phyloP scores from a whole-genome alignment of 495 filamentous ascomycete genomes.

The Hyphodiscus hymeniophilus region DNA sequence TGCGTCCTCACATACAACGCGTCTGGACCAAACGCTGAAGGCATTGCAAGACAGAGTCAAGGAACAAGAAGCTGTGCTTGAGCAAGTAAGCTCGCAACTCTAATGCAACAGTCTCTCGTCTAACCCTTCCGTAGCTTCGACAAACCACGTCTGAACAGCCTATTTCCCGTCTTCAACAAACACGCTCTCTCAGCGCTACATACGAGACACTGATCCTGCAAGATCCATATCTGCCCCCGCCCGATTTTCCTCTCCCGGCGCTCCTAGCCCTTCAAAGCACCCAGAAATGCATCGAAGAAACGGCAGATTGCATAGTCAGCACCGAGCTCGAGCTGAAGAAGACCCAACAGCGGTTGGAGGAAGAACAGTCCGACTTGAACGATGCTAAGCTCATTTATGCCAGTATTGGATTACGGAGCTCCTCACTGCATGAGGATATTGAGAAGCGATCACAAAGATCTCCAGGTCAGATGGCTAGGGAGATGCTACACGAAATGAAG shows the following conservation, averaged over 20 bases:
- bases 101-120: background rate
- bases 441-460: slow-evolving; percentile 49
- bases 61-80: slow-evolving; percentile 55
- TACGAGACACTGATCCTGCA: slow-evolving; percentile 53
- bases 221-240: slow-evolving; percentile 54
- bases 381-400: slow-evolving; percentile 46
- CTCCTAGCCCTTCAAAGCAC: slow-evolving; percentile 62
- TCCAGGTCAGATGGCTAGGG: slow-evolving; percentile 49
- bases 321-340: slow-evolving; percentile 45
- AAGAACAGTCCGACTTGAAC: slow-evolving; percentile 50
- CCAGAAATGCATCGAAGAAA: slow-evolving; percentile 53
- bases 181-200: slow-evolving; percentile 50
- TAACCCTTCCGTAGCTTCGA: slow-evolving; percentile 32
- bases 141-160: slow-evolving; percentile 28
- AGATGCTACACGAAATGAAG: slow-evolving; percentile 49
- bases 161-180: slow-evolving; percentile 40
- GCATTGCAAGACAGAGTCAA: slow-evolving; percentile 56
- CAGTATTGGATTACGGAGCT: slow-evolving; percentile 51
- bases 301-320: slow-evolving; percentile 47
- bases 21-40: slow-evolving; percentile 55
- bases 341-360: slow-evolving; percentile 44
- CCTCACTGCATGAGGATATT: slow-evolving; percentile 35
- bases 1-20: slow-evolving; percentile 31
- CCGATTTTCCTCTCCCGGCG: slow-evolving; percentile 60
- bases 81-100: slow-evolving; percentile 31